Percentiles rank a stretch among this genome's conserved stretches.
Evolutionary conservation across 768 basidiomycete genomes (phyloP).

Genomic region (Lentinula detonsa): DNA sequence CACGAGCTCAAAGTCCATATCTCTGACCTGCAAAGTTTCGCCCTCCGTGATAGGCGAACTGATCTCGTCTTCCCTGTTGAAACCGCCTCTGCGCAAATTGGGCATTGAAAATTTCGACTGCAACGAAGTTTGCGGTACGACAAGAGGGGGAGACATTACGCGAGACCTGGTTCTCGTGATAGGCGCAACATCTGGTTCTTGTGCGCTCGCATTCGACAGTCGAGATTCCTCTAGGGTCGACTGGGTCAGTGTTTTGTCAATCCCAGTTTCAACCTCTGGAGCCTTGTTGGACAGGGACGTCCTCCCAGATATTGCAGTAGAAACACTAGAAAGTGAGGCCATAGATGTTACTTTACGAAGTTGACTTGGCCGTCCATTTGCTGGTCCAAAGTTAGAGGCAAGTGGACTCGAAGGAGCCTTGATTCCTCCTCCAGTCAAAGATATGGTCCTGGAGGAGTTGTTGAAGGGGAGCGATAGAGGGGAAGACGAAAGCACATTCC

Average conservation of each 20-base stretch:
- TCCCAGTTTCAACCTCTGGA: neutral
- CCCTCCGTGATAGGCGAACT: slow-evolving; percentile 23
- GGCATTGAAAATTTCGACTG: slow-evolving; percentile 66
- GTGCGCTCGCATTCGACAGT: neutral
- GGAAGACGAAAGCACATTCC: neutral
- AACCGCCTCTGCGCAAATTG: slow-evolving; percentile 43
- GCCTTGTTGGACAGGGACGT: neutral
- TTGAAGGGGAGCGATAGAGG: neutral
- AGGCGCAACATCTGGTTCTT: slow-evolving; percentile 16
- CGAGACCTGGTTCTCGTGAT: slow-evolving; percentile 29
- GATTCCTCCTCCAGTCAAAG: neutral
- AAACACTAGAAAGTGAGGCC: neutral
- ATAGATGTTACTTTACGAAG: slow-evolving; percentile 4
- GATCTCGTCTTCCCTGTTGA: slow-evolving; percentile 26
- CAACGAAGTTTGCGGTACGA: slow-evolving; percentile 36
- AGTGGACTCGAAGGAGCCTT: slow-evolving; percentile 3
- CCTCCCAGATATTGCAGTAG: neutral
- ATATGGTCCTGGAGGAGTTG: neutral
- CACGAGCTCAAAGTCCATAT: slow-evolving; percentile 79
- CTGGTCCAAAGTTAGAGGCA: neutral
- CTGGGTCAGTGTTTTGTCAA: neutral
- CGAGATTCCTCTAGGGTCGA: neutral
- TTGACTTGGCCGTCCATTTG: neutral
- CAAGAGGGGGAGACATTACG: slow-evolving; percentile 26
- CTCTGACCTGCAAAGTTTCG: slow-evolving; percentile 68